Percentiles rank a stretch among this genome's conserved stretches.
Conservation (phyloP, 345 rosid genomes). For the Lepidium didymum region DNA sequence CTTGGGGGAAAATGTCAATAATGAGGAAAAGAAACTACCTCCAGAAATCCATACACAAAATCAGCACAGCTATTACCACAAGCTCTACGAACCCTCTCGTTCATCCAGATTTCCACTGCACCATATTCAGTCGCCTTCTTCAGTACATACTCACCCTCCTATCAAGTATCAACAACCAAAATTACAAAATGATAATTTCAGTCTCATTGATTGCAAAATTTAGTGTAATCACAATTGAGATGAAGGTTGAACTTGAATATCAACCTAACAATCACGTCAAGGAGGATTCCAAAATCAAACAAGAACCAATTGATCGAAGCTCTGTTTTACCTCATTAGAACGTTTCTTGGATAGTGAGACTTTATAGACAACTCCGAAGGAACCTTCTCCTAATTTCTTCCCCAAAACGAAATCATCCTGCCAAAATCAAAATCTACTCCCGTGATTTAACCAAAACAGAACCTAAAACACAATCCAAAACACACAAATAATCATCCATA, state of each 20-base stretch:
- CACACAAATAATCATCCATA: background rate
- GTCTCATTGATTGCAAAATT: background rate
- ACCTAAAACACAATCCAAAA: background rate
- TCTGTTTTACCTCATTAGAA: constrained; percentile 49
- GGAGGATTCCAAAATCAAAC: background rate
- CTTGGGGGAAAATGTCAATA: background rate
- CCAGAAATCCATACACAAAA: constrained; percentile 81
- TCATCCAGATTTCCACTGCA: constrained; percentile 98
- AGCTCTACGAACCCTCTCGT: constrained; percentile 93
- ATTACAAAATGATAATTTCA: background rate
- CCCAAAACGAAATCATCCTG: constrained; percentile 96
- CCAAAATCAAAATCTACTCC: constrained; percentile 15
- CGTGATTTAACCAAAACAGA: background rate
- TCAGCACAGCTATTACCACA: constrained; percentile 93
- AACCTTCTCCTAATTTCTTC: constrained; percentile 95
- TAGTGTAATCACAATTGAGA: background rate
- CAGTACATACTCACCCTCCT: constrained; percentile 74
- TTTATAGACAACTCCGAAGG: constrained; percentile 86
- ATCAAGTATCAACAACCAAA: constrained; percentile 37
- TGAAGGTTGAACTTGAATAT: background rate
- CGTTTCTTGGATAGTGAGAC: constrained; percentile 60
- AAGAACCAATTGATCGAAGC: background rate
- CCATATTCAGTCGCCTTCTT: constrained; percentile 97
- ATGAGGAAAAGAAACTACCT: constrained; percentile 39
- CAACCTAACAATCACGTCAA: background rate